Base-by-base conservation (phyloP, 2,329 filamentous ascomycete species). In the Fusarium longipes region DNA sequence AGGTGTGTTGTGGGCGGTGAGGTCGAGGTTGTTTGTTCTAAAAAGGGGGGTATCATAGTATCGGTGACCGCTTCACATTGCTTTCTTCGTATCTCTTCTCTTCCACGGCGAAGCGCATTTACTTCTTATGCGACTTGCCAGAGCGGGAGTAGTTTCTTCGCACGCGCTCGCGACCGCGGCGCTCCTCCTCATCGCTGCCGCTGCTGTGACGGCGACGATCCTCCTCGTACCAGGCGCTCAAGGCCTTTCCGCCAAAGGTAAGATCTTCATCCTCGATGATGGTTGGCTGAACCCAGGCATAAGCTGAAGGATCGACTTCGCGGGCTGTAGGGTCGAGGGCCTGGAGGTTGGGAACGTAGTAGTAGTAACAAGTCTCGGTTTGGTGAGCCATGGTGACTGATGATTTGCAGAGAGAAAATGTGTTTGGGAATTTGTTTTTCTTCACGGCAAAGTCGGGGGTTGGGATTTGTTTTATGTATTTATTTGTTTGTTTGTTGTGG, bases 241-340 rank as follows among this genome's bases (percentile, higher is more conserved):
- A 75, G 36, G 84, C 81, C 81, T 88, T 88, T 70, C 86, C 86
- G 56, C 85, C 85, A 69, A 88, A 88, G 74, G 82, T 87, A 35
- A 88, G 79, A 66, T 88, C 86, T 57, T 87, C 85, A 72, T 88
- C 86, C 56, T 88, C 85, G 70, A 88, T 88, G 62, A 85, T 79
- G 47, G 83, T 87, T 32, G 83, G 82, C 53, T 83, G 80, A 65
- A 85, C 81, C 85, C 85, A 87, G 43, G 76, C 63, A 60, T 78
- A 75, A 39, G 76, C 72, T 54, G 68, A 59, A 60, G 71, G 65
- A 56, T 80, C 78, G 61, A 79, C 70, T 65, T 80, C 76, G 42
- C 70, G 63, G 11, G 76, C 73, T 39, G 75, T 70, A 32, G 77
- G 57, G 64, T 79, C 76, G 57, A 77, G 67, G 39, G 75, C 66